phyloP scores from a whole-genome alignment of 192 early-diverging fungal genomes.

The Backusella luteola region DNA sequence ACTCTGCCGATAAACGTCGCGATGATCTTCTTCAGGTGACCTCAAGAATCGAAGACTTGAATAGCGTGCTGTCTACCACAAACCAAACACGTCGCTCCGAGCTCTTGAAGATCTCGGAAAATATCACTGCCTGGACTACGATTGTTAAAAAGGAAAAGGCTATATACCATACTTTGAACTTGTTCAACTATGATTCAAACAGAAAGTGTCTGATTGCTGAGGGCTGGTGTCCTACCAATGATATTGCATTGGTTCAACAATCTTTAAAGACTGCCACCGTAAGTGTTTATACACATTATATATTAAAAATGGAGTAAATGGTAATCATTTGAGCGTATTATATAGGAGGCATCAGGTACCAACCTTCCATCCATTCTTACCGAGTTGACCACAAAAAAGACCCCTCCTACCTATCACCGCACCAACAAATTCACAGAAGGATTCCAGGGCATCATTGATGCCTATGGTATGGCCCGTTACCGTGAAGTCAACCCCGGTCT shows the following conservation, averaged over 20 bases:
- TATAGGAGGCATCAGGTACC: slow-evolving; percentile 59
- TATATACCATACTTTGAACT: slow-evolving; percentile 94
- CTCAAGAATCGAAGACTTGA: slow-evolving; percentile 86
- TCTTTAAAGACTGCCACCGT: slow-evolving; percentile 79
- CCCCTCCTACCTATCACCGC: slow-evolving; percentile 92
- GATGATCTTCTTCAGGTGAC: slow-evolving; percentile 79
- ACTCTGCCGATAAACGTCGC: slow-evolving; percentile 79
- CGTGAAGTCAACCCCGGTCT: slow-evolving; percentile 98
- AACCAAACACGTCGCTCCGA: slow-evolving; percentile 80
- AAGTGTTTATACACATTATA: not conserved
- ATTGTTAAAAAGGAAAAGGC: slow-evolving; percentile 98
- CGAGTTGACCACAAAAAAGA: slow-evolving; percentile 80
- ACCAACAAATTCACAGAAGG: slow-evolving; percentile 96
- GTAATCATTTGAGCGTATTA: not conserved
- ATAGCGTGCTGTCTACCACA: slow-evolving; percentile 79
- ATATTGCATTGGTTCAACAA: slow-evolving; percentile 78
- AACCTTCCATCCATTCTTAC: slow-evolving; percentile 86
- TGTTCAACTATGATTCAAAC: slow-evolving; percentile 92
- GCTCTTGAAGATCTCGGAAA: slow-evolving; percentile 82
- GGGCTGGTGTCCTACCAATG: slow-evolving; percentile 94
- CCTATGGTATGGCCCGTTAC: slow-evolving; percentile 95
- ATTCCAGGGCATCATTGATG: slow-evolving; percentile 97
- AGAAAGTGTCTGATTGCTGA: slow-evolving; percentile 96
- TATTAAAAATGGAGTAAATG: not conserved
- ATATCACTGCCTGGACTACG: slow-evolving; percentile 83